Base-by-base conservation (phyloP, 108 stramenopile genomes). In the Fragilaria crotonensis region DNA sequence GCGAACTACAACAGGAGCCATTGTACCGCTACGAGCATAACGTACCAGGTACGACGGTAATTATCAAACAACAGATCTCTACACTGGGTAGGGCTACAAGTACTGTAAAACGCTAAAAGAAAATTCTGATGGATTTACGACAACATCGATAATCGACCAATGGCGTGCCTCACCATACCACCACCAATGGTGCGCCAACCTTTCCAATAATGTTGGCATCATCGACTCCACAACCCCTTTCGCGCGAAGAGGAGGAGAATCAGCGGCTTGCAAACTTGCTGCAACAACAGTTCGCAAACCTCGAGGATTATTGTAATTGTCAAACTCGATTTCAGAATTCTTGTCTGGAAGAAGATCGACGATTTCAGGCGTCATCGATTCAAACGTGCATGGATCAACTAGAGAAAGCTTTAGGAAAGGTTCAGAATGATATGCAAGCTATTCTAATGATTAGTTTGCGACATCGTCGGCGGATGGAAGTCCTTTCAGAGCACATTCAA, bases 301-400 rank as follows among this genome's bases (percentile, higher is more conserved):
- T 63, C 17, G 66, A 73, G 52, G 62, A 54, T 21, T 73, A 56
- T 45, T 67, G 66, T 25, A 67, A 73, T 33, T 30, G 62, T 20
- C 72, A 73, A 63, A 63, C 56, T 18, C 30, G 27, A 18, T 55
- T 73, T 4, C 30, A 62, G 4, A 67, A 67, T 32, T 54, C 60
- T 19, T 25, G 30, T 2, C 21, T 56, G 11, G 46, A 60, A 4
- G 48, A 30, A 41, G 36, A 41, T 41, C 36, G 36, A 41, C 36
- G 36, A 7, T 41, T 41, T 41, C 36, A 41, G 14, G 36, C 11
- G 11, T 11, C 14, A 14, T 11, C 7, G 11, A 11, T 41, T 7
- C 7, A 41, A 11, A 11, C 14, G 36, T 11, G 36, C 11, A 41
- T 7, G 11, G 14, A 11, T 41, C 11, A 41, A 41, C 36, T 41